Conservation (phyloP, 495 filamentous ascomycete genomes). For the Neurospora sublineolata region DNA sequence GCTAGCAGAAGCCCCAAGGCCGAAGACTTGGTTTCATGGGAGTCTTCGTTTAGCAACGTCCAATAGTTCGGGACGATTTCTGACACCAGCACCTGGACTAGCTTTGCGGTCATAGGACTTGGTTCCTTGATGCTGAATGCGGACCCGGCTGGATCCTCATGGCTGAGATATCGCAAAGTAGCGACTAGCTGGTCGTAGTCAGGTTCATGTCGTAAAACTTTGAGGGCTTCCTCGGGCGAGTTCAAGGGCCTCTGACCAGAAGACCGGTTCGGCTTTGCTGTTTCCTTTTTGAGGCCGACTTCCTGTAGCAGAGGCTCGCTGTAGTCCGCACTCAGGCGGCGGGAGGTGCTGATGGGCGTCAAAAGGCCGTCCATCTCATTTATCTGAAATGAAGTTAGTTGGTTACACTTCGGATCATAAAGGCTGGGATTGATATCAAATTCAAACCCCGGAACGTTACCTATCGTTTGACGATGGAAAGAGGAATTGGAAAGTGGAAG, state of each 20-base stretch:
- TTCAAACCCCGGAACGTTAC: not conserved
- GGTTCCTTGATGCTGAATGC: conserved; percentile 52
- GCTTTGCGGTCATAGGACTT: conserved; percentile 52
- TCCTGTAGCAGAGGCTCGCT: conserved; percentile 7
- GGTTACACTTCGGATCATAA: not conserved
- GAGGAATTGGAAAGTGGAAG: not conserved
- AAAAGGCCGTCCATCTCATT: conserved; percentile 38
- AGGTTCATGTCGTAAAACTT: conserved; percentile 53
- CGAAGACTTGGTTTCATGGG: conserved; percentile 10
- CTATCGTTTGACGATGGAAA: not conserved
- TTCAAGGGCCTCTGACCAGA: not conserved
- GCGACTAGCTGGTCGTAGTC: conserved; percentile 43
- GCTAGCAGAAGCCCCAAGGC: conserved; percentile 40
- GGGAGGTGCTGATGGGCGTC: conserved; percentile 32
- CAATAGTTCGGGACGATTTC: conserved; percentile 70
- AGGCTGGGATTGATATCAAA: not conserved
- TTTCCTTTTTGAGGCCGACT: conserved; percentile 8
- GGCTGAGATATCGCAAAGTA: conserved; percentile 42
- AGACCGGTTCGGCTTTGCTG: conserved; percentile 6
- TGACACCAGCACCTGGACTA: conserved; percentile 56
- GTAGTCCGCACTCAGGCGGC: conserved; percentile 1
- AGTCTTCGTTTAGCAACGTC: conserved; percentile 43
- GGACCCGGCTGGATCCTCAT: conserved; percentile 16
- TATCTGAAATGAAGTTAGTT: not conserved
- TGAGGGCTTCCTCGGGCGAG: conserved; percentile 49